Conservation (phyloP, 345 rosid species). For the Eucalyptus grandis region DNA sequence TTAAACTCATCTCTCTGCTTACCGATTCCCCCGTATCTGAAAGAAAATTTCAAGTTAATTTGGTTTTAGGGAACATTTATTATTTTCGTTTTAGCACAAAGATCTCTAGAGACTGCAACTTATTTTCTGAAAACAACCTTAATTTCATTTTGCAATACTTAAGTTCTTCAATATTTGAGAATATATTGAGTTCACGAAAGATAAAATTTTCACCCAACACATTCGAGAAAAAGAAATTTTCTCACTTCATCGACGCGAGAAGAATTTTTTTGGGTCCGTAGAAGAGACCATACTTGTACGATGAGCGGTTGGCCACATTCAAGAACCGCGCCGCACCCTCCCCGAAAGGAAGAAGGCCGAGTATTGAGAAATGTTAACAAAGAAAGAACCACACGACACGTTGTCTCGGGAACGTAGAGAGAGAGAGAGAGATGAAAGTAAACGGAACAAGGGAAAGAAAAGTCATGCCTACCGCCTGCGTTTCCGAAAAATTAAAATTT, state of each 20-base stretch:
- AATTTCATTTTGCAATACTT: too few species aligned
- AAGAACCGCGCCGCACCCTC: not conserved
- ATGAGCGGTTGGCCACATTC: rapidly evolving
- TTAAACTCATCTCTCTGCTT: not conserved
- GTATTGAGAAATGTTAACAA: not conserved
- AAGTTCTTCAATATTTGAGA: rapidly evolving
- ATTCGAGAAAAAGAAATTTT: not conserved
- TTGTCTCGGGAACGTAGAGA: rapidly evolving
- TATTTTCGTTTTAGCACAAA: not conserved
- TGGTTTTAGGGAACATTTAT: not conserved
- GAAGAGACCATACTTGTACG: rapidly evolving
- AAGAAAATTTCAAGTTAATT: not conserved
- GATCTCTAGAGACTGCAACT: not conserved
- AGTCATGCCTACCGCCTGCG: not conserved
- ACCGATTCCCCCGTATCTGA: not conserved
- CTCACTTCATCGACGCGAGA: rapidly evolving
- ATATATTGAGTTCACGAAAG: too few species aligned
- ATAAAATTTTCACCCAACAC: too few species aligned
- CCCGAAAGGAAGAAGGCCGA: not conserved
- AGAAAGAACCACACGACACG: not conserved
- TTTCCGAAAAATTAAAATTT: too few species aligned
- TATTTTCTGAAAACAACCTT: not conserved
- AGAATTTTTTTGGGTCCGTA: not conserved
- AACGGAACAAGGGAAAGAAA: not conserved
- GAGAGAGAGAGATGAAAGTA: too few species aligned